A percentile compares a stretch with the other conserved stretches of the same genome.
phyloP scores from a whole-genome alignment of 257 asterid genomes.

The Solanum clarkiae region DNA sequence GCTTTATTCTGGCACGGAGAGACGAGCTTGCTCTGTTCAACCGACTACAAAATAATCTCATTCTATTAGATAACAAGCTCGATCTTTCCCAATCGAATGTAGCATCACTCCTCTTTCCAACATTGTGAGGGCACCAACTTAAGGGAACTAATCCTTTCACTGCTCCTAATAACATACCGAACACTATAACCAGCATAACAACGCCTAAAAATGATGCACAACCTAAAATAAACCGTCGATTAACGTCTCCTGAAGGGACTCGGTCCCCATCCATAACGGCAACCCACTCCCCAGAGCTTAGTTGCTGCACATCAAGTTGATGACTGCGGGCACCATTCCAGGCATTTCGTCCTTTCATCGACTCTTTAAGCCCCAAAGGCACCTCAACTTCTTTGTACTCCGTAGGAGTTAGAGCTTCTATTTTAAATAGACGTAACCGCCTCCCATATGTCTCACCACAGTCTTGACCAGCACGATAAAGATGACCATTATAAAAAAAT shows the following conservation, averaged over 20 bases:
- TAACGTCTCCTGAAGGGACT: constrained; percentile 69
- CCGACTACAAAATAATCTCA: constrained; percentile 60
- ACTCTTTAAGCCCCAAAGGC: constrained; percentile 35
- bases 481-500: constrained; percentile 44
- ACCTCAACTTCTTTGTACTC: constrained; percentile 84
- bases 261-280: constrained; percentile 82
- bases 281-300: constrained; percentile 74
- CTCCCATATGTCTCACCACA: constrained; percentile 80
- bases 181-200: constrained; percentile 32
- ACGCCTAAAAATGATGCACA: constrained; percentile 45
- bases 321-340: constrained; percentile 94
- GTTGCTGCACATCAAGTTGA: constrained; percentile 82
- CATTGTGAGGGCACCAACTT: constrained; percentile 82
- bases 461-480: constrained; percentile 87
- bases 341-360: constrained; percentile 59
- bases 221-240: constrained; percentile 55
- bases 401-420: constrained; percentile 40
- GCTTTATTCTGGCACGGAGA: constrained; percentile 52
- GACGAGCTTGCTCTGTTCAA: constrained; percentile 43
- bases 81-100: constrained; percentile 48
- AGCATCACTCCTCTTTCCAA: constrained; percentile 78
- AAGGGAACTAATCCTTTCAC: constrained; percentile 65
- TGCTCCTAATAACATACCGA: constrained; percentile 67
- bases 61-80: constrained; percentile 38
- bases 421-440: constrained; percentile 47